Percentiles rank a stretch among this genome's conserved stretches.
Conservation (phyloP, 495 filamentous ascomycete species). For the Oleoguttula mirabilis region DNA sequence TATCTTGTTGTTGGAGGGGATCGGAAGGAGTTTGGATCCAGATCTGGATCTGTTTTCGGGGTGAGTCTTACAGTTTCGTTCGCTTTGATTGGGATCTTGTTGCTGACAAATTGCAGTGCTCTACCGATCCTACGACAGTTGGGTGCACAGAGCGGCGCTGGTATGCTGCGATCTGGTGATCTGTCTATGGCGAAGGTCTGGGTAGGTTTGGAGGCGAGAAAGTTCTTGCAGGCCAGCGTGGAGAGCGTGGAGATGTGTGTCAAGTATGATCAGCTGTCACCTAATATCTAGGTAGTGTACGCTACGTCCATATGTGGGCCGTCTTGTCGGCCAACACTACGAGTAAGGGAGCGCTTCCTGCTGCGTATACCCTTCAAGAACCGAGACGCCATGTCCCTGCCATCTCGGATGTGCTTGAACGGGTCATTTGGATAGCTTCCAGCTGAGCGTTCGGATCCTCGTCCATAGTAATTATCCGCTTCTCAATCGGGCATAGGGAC, state of each 20-base stretch:
- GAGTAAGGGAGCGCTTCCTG: too few relatives aligned
- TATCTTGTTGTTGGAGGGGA: conserved; percentile 87
- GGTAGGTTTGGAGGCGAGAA: conserved; percentile 80
- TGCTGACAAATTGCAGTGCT: conserved; percentile 41
- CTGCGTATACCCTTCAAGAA: too few relatives aligned
- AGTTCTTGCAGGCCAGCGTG: conserved; percentile 74
- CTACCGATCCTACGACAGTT: conserved; percentile 85
- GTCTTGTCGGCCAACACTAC: too few relatives aligned
- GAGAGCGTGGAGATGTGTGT: conserved; percentile 57
- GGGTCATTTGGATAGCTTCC: too few relatives aligned
- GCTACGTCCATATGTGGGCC: too few relatives aligned
- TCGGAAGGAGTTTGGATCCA: conserved; percentile 78
- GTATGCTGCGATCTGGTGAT: conserved; percentile 48
- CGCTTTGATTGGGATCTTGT: not conserved
- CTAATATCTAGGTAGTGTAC: conserved; percentile 35
- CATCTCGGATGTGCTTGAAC: too few relatives aligned
- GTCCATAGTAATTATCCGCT: too few relatives aligned
- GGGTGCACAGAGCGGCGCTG: conserved; percentile 62
- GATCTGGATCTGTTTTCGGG: conserved; percentile 77
- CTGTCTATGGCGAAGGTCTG: conserved; percentile 91
- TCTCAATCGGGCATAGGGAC: too few relatives aligned
- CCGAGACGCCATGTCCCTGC: too few relatives aligned
- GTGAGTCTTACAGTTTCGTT: conserved; percentile 31
- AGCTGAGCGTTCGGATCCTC: too few relatives aligned
- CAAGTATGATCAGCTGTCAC: conserved; percentile 34